These are phyloP conservation scores for Thelonectria rubi DNA, from an alignment of 2,329 filamentous ascomycete species.

Conservation along the genomic window DNA sequence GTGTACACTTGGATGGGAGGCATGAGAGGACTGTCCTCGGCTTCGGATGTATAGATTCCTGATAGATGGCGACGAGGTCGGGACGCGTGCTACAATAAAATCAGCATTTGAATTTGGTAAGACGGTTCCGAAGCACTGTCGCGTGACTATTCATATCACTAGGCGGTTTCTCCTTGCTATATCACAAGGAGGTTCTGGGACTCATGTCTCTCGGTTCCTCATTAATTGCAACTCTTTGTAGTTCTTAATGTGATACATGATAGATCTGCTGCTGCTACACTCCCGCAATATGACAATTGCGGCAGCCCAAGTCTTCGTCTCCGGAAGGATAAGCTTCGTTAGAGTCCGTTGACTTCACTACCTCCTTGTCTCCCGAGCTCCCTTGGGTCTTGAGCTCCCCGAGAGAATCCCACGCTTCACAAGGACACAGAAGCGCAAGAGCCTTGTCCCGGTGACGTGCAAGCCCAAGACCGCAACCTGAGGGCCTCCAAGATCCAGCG, in stretches of 20 bases:
- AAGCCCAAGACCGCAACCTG: neutral
- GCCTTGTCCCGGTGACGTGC: neutral
- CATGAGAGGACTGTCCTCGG: neutral
- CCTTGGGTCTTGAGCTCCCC: neutral
- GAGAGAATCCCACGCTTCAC: neutral
- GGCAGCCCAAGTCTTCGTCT: too few species aligned
- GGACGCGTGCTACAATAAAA: neutral
- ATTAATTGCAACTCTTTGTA: neutral
- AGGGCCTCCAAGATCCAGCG: neutral
- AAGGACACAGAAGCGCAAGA: neutral
- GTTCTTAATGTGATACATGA: too few species aligned
- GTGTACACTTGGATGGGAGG: neutral
- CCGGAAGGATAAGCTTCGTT: neutral
- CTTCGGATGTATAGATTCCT: constrained; percentile 11
- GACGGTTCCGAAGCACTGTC: neutral
- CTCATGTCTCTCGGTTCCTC: neutral
- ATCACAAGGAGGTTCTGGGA: neutral
- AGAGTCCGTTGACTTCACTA: neutral
- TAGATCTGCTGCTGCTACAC: too few species aligned
- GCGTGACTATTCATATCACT: neutral
- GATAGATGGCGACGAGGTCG: constrained; percentile 27
- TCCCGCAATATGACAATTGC: too few species aligned
- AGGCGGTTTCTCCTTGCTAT: neutral
- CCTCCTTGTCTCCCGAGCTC: neutral
- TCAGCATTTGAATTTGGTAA: neutral